Evolutionary conservation across 1,284 basidiomycete genomes (phyloP).

Genomic region (Ganoderma multipileum): DNA sequence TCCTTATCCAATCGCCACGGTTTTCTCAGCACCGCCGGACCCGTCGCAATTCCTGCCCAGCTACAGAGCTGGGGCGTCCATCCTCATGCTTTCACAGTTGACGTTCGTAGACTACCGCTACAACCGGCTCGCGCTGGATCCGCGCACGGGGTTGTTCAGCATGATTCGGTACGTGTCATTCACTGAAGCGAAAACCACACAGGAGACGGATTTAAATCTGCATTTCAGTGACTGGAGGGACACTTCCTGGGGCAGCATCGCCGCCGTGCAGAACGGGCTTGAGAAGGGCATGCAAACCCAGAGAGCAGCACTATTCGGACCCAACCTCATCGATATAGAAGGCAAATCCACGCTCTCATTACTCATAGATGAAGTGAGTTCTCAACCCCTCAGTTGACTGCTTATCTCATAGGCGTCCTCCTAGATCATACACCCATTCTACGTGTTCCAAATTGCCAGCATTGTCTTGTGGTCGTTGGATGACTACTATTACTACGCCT

Average conservation of each 20-base stretch:
- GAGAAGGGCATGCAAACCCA: slow-evolving; percentile 63
- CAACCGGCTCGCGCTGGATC: slow-evolving; percentile 90
- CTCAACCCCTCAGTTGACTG: slow-evolving; percentile 23
- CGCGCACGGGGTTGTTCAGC: slow-evolving; percentile 81
- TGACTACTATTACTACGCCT: slow-evolving; percentile 97
- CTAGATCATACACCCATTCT: slow-evolving; percentile 93
- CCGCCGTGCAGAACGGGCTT: slow-evolving; percentile 72
- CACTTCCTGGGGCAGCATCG: slow-evolving; percentile 72
- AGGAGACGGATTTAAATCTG: neutral
- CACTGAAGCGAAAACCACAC: neutral
- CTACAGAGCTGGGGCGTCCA: slow-evolving; percentile 25
- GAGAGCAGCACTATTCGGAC: slow-evolving; percentile 80
- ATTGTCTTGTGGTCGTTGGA: slow-evolving; percentile 95
- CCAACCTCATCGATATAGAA: slow-evolving; percentile 91
- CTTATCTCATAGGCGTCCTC: neutral
- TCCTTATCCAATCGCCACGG: slow-evolving; percentile 79
- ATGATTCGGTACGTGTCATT: slow-evolving; percentile 72
- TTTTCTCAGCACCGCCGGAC: slow-evolving; percentile 59
- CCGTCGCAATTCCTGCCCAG: slow-evolving; percentile 27
- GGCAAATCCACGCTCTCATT: slow-evolving; percentile 86
- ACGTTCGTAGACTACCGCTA: slow-evolving; percentile 85
- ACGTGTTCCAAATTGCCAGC: slow-evolving; percentile 98
- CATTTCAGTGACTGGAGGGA: slow-evolving; percentile 90
- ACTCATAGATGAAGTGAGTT: slow-evolving; percentile 86
- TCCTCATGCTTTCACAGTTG: slow-evolving; percentile 56